phyloP scores from a whole-genome alignment of 805 yeast species.

The Saccharomycopsis sp. region DNA sequence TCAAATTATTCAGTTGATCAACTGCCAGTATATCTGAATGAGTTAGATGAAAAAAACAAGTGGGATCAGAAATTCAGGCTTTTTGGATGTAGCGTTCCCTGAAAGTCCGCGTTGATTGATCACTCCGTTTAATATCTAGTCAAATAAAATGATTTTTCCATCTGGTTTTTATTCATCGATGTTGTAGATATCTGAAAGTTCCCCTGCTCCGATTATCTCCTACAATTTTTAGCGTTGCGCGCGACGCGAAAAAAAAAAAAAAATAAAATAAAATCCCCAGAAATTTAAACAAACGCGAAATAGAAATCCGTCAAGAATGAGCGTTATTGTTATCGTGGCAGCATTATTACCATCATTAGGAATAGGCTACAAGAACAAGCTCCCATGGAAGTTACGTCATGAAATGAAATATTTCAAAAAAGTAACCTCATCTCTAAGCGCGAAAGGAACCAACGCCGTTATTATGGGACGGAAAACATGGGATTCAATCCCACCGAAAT shows the following conservation, averaged over 20 bases:
- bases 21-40: too few species aligned
- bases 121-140: too few species aligned
- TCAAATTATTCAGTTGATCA: too few species aligned
- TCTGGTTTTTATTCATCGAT: too few species aligned
- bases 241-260: not conserved
- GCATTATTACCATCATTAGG: conserved; percentile 76
- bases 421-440: conserved; percentile 46
- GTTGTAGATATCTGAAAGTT: too few species aligned
- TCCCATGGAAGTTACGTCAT: conserved; percentile 82
- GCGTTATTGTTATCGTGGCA: conserved; percentile 71
- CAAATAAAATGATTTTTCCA: too few species aligned
- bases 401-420: conserved; percentile 83
- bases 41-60: too few species aligned
- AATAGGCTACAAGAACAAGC: conserved; percentile 70
- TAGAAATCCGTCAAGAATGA: conserved; percentile 24
- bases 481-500: conserved; percentile 83
- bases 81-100: too few species aligned
- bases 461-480: conserved; percentile 96
- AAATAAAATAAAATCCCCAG: not conserved
- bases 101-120: too few species aligned
- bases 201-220: conserved; percentile 6
- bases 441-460: conserved; percentile 55
- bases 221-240: not conserved
- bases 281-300: not conserved
- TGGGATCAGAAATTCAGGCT: too few species aligned